Conservation (phyloP, 345 rosid genomes). For the Syzygium oleosum region DNA sequence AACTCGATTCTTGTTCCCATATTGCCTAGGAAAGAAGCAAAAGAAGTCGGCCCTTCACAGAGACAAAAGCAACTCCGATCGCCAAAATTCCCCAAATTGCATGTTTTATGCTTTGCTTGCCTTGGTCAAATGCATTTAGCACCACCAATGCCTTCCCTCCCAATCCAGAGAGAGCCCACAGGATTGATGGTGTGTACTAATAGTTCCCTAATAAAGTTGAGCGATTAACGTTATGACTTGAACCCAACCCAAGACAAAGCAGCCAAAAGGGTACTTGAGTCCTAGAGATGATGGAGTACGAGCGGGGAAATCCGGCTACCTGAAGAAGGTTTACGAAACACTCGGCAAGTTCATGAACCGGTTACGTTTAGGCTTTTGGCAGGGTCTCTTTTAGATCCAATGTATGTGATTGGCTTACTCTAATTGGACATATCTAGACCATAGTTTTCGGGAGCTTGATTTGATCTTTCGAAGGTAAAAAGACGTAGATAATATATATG, state of each 20-base stretch:
- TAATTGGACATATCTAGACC: not conserved
- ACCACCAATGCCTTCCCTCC: not conserved
- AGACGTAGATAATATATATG: not conserved
- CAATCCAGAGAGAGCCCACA: not conserved
- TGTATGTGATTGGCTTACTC: not conserved
- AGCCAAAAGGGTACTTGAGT: not conserved
- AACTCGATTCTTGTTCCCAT: constrained; percentile 10
- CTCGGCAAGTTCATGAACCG: not conserved
- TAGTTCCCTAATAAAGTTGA: not conserved
- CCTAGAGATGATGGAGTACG: not conserved
- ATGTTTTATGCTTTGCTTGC: not conserved
- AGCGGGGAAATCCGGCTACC: not conserved
- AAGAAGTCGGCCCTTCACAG: not conserved
- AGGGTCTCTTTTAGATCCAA: not conserved
- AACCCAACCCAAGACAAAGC: not conserved
- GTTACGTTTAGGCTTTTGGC: not conserved
- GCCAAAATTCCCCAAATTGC: not conserved
- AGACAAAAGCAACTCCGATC: not conserved
- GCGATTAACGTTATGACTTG: not conserved
- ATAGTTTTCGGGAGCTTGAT: not conserved
- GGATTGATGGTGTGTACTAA: not conserved
- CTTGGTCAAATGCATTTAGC: not conserved
- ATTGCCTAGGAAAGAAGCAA: constrained; percentile 21
- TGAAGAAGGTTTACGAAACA: not conserved
- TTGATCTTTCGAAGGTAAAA: not conserved